Conservation (phyloP, 169 alveolate species). For the Plasmodium reichenowi region DNA sequence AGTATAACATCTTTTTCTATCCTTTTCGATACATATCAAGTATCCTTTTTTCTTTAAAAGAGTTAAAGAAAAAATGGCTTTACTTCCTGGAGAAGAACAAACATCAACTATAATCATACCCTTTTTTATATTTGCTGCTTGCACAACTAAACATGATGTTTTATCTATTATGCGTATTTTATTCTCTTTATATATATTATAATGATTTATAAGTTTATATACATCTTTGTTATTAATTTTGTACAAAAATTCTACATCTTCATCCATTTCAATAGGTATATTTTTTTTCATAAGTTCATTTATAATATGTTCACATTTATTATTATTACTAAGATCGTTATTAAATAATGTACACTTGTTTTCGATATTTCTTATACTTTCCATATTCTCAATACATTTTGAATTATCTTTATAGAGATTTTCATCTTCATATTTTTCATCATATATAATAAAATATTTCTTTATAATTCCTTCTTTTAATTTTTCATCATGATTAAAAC, state of each 20-base stretch:
- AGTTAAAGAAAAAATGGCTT: constrained; percentile 36
- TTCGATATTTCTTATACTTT: too few species aligned
- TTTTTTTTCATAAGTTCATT: constrained; percentile 2
- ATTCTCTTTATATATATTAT: constrained; percentile 22
- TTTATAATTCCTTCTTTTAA: neutral
- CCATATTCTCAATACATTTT: too few species aligned
- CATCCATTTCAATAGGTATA: constrained; percentile 45
- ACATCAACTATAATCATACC: constrained; percentile 68
- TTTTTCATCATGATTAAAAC: neutral
- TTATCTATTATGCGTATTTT: constrained; percentile 71
- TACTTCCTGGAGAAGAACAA: constrained; percentile 76
- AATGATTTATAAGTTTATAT: constrained; percentile 9
- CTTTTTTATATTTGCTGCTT: constrained; percentile 52
- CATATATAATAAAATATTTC: constrained; percentile 65
- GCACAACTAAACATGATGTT: constrained; percentile 66
- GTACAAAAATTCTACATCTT: constrained; percentile 46
- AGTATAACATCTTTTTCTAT: constrained; percentile 56
- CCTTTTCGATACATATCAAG: constrained; percentile 65
- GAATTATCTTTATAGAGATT: too few species aligned
- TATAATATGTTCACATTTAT: neutral
- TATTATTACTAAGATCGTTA: neutral
- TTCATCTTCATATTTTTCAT: neutral
- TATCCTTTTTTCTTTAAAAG: constrained; percentile 50
- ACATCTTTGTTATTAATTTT: constrained; percentile 25
- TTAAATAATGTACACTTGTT: too few species aligned